Evolutionary conservation across 2,329 filamentous ascomycete genomes (phyloP).

Genomic region (Paracamarosporium sp.): DNA sequence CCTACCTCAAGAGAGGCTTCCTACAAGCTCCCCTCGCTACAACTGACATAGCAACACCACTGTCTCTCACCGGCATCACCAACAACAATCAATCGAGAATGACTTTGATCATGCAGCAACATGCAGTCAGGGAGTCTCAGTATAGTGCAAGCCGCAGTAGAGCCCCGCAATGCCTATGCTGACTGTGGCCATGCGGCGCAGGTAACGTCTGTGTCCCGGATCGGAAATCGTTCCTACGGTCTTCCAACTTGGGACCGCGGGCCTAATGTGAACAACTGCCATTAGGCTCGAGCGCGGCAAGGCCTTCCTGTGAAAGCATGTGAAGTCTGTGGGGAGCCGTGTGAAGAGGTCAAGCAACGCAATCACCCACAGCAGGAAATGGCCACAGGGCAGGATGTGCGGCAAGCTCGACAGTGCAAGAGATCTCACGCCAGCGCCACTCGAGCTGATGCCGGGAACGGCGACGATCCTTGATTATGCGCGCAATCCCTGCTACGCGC

Average conservation of each 20-base stretch:
- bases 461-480: constrained; percentile 14
- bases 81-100: background rate
- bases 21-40: constrained; percentile 10
- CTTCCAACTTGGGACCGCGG: constrained; percentile 1
- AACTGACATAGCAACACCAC: constrained; percentile 9
- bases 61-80: constrained; percentile 15
- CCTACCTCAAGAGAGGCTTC: constrained; percentile 3
- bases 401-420: constrained; percentile 8
- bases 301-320: background rate
- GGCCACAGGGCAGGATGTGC: constrained; percentile 9
- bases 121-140: constrained; percentile 5
- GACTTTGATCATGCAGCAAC: background rate
- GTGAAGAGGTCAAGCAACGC: constrained; percentile 7
- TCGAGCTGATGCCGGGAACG: constrained; percentile 16
- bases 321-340: constrained; percentile 6
- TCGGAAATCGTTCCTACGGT: constrained; percentile 7
- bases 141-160: constrained; percentile 5
- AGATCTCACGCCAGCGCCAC: constrained; percentile 17
- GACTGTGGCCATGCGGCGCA: background rate
- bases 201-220: constrained; percentile 2
- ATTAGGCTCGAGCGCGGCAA: background rate
- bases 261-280: background rate
- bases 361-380: constrained; percentile 11
- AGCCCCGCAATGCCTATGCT: background rate
- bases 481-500: constrained; percentile 13